Conservation (phyloP, 2,329 filamentous ascomycete species). For the Arthrinium puccinioides region DNA sequence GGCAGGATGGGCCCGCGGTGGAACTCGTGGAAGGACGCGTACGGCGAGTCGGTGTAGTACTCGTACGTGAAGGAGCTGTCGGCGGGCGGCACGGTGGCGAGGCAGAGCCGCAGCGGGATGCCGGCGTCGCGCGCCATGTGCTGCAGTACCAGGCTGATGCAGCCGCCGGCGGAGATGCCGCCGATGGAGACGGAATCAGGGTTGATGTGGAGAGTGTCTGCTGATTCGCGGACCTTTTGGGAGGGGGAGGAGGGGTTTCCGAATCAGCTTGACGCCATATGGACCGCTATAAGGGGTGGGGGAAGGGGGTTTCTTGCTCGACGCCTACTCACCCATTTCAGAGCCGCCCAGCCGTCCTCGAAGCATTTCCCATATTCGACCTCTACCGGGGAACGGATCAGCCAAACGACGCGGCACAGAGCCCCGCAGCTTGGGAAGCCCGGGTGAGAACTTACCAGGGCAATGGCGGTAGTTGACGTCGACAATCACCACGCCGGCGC, state of each 20-base stretch:
- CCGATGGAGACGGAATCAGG: constrained; percentile 27
- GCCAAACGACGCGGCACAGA: neutral
- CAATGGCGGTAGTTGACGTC: constrained; percentile 33
- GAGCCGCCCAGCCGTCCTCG: constrained; percentile 27
- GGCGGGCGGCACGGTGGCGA: constrained; percentile 24
- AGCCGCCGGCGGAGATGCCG: constrained; percentile 29
- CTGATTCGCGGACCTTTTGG: constrained; percentile 17
- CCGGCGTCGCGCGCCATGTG: constrained; percentile 28
- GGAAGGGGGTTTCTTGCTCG: too few relatives aligned
- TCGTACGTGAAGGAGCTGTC: constrained; percentile 18
- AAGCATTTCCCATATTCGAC: constrained; percentile 26
- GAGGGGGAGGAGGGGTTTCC: too few relatives aligned
- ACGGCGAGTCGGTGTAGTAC: constrained; percentile 26
- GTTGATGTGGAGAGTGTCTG: constrained; percentile 20
- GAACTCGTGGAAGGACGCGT: constrained; percentile 26
- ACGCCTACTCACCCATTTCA: constrained; percentile 25
- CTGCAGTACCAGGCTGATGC: constrained; percentile 27
- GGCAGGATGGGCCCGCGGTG: constrained; percentile 23
- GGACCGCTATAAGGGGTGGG: neutral
- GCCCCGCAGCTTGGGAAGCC: too few relatives aligned
- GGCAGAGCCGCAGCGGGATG: constrained; percentile 25
- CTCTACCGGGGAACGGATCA: constrained; percentile 13
- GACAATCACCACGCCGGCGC: constrained; percentile 27
- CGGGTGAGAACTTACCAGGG: constrained; percentile 19
- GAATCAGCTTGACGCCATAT: neutral